Base-by-base conservation (phyloP, 805 yeast genomes). In the Yamadazyma kitorensis region DNA sequence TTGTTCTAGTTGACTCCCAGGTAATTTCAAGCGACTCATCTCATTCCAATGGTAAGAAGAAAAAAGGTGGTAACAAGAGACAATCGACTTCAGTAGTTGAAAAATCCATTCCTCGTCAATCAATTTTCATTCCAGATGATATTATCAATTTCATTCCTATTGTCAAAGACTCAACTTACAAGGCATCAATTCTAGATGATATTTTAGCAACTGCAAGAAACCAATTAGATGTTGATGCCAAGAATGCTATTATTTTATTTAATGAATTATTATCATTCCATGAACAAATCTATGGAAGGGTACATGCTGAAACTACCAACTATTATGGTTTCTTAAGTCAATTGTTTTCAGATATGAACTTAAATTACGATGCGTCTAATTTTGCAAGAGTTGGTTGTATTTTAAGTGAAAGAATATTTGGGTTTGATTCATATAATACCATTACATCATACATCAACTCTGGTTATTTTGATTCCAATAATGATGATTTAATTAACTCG, bases 281-380 rank as follows among this genome's bases (percentile, higher is more conserved):
- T 43, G 95, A 88, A 55, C 95, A 87, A 53, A 78, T 86, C 19
- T 85, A 85, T 48, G 96, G 98, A 19, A 55, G 71, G 17, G 72
- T 91, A 19, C 93, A 89, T 51, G 74, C 82, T 6, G 87, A 82
- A 47, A 84, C 89, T 18, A 87, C 91, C 10, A 74, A 74, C 33
- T 79, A 80, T 22, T 82, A 82, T 51, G 63, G 79, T 26, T 65
- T 76, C 7, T 65, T 87, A 29, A 82, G 94, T 10, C 78, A 80
- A 41, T 57, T 79, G 13, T 85, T 78, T 61, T 71, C 76, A 38
- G 87, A 81, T 39, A 54, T 77, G 28, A 78, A 78, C 11, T 61
- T 73, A 47, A 54, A 62, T 14, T 62, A 65, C 16, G 80, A 77
- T 44, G 88, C 96, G 9, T 69, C 78, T 33, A 72, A 70, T 9